Evolutionary conservation across 1,139 yeast genomes (phyloP).

Genomic region (Blastobotrys capitulatus): DNA sequence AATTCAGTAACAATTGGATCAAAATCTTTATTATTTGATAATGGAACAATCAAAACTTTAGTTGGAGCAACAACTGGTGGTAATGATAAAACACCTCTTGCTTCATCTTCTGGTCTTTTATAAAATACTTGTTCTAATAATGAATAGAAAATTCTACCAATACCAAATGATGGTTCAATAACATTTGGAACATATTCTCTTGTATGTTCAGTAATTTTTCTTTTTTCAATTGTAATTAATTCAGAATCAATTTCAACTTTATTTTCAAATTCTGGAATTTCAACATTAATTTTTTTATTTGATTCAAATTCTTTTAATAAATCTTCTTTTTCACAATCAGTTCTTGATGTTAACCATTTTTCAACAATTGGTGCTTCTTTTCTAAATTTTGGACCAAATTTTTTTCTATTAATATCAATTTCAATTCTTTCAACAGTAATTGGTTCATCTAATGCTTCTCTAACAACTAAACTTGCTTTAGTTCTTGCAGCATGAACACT

Average conservation of each 20-base stretch:
- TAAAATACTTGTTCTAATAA: conserved; percentile 93
- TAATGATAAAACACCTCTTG: conserved; percentile 88
- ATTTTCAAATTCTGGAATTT: conserved; percentile 50
- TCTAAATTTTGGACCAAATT: conserved; percentile 96
- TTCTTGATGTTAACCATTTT: conserved; percentile 65
- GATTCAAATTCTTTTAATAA: conserved; percentile 61
- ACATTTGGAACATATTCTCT: conserved; percentile 97
- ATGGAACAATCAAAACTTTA: conserved; percentile 91
- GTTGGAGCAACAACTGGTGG: conserved; percentile 98
- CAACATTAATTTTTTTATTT: conserved; percentile 60
- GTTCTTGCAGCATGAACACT: conserved; percentile 94
- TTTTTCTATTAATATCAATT: conserved; percentile 83
- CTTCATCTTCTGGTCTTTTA: conserved; percentile 88
- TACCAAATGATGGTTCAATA: conserved; percentile 98
- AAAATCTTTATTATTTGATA: conserved; percentile 78
- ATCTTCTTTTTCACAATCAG: conserved; percentile 81
- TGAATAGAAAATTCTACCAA: conserved; percentile 93
- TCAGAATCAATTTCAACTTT: conserved; percentile 65
- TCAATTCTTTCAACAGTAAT: conserved; percentile 75
- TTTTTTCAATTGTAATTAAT: conserved; percentile 70
- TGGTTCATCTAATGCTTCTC: conserved; percentile 85
- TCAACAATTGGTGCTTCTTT: conserved; percentile 94
- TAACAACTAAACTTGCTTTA: conserved; percentile 88
- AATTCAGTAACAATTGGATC: conserved; percentile 63
- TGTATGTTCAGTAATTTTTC: conserved; percentile 77